These are phyloP conservation scores for Pisolithus thermaeus DNA, from an alignment of 1,284 basidiomycete genomes.

Conservation along the genomic window DNA sequence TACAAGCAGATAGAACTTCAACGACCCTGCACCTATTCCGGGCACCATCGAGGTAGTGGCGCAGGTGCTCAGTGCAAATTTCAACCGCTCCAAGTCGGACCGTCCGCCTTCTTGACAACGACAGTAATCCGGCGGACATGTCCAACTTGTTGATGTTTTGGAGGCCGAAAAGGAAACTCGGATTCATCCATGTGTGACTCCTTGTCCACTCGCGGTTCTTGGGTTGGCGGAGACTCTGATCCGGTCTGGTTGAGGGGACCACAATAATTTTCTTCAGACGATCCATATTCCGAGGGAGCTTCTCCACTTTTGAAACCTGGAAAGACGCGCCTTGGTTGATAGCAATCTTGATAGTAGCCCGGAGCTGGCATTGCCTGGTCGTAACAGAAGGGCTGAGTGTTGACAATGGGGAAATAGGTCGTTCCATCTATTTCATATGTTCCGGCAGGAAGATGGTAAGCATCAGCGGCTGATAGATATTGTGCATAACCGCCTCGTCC, in stretches of 20 bases:
- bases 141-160: conserved; percentile 23
- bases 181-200: conserved; percentile 5
- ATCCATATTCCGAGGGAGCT: neutral
- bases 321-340: conserved; percentile 1
- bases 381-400: conserved; percentile 6
- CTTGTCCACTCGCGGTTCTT: neutral
- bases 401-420: conserved; percentile 26
- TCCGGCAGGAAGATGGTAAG: conserved; percentile 11
- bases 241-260: conserved; percentile 1
- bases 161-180: conserved; percentile 26
- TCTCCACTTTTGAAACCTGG: neutral
- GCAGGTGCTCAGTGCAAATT: no score
- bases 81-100: conserved; percentile 5
- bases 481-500: conserved; percentile 5
- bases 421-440: conserved; percentile 29
- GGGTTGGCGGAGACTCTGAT: neutral
- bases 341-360: conserved; percentile 5
- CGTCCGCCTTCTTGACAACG: conserved; percentile 23
- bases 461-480: neutral
- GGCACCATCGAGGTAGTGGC: no score
- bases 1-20: no score
- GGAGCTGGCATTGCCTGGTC: conserved; percentile 3
- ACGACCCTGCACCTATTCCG: no score
- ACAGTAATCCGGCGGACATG: conserved; percentile 32
- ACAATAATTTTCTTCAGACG: neutral